Base-by-base conservation (phyloP, 768 basidiomycete genomes). In the Mycena sanguinolenta region DNA sequence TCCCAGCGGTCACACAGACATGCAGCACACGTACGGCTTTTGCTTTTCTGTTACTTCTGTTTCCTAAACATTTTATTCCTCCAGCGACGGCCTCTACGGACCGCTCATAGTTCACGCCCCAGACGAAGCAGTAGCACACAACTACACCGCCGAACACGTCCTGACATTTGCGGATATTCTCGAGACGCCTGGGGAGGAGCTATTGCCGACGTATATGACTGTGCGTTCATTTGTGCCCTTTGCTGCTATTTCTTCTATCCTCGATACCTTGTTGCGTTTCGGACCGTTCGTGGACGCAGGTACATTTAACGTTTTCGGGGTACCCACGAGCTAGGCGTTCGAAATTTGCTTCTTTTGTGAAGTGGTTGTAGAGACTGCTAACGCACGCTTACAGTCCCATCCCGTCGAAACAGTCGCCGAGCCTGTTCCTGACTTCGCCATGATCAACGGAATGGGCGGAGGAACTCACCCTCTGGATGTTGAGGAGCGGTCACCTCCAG, bases 61-160 rank as follows among this genome's bases (percentile, higher is more conserved):
- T 87, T 63, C 4, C 17, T 7, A 3, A 0, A 23, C 46, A 9
- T 13, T 16, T 50, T 25, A 25, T 27, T 50, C 49, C 23, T 27
- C 17, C 2, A 87, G 85, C 13, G 88, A 88, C 60, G 88, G 88
- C 16, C 78, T 87, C 63, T 82, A 82, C 25, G 88, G 87, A 0
- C 83, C 86, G 28, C 70, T 89, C 36, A 75, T 88, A 34, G 81
- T 88, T 1, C 84, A 88, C 72, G 80, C 83, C 3, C 79, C 82
- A 75, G 77, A 83, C 28, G 72, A 79, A 14, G 23, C 28, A 21
- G 78, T 53, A 67, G 49, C 9, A 8, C 25, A 50, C 10, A 75
- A 74, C 0, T 71, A 70, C 46, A 27, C 58, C 25, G 28, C 61
- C 10, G 86, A 86, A 4, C 78, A 76, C 25, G 76, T 84, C 7